These are phyloP conservation scores for Pneumocystis sp. DNA, from an alignment of 1,139 yeast species.

Conservation along the genomic window DNA sequence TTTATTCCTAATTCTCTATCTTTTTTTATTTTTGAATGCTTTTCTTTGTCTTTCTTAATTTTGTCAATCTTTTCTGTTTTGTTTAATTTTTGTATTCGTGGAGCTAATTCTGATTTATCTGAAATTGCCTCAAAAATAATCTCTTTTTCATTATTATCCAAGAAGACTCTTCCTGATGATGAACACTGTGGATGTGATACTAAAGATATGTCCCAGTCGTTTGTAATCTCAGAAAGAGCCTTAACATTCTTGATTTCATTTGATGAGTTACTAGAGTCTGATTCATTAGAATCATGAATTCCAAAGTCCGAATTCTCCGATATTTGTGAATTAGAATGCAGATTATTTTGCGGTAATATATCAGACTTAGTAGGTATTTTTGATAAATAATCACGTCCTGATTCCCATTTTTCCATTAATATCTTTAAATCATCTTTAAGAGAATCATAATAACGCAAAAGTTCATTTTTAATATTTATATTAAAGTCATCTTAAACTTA, in stretches of 20 bases:
- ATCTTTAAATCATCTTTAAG: conserved; percentile 23
- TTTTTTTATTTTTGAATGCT: background rate
- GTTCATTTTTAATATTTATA: conserved; percentile 4
- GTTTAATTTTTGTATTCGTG: background rate
- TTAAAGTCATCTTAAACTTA: conserved; percentile 3
- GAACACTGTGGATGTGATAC: background rate
- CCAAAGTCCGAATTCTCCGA: background rate
- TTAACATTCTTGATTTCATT: background rate
- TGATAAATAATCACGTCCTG: conserved; percentile 15
- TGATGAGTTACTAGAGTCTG: background rate
- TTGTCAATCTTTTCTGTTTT: background rate
- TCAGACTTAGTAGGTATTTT: background rate
- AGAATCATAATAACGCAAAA: conserved; percentile 19
- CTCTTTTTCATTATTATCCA: background rate
- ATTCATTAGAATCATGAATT: background rate
- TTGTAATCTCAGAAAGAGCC: background rate
- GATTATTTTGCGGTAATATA: background rate
- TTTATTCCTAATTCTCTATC: background rate
- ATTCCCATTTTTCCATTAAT: conserved; percentile 23
- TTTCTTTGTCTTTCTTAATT: background rate
- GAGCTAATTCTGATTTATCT: background rate
- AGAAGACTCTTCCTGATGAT: background rate
- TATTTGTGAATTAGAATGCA: background rate
- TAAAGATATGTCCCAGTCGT: background rate
- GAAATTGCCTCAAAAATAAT: background rate